A percentile compares a stretch with the other conserved stretches of the same genome.
Conservation (phyloP, 2,329 filamentous ascomycete species). For the Alternaria burnsii region DNA sequence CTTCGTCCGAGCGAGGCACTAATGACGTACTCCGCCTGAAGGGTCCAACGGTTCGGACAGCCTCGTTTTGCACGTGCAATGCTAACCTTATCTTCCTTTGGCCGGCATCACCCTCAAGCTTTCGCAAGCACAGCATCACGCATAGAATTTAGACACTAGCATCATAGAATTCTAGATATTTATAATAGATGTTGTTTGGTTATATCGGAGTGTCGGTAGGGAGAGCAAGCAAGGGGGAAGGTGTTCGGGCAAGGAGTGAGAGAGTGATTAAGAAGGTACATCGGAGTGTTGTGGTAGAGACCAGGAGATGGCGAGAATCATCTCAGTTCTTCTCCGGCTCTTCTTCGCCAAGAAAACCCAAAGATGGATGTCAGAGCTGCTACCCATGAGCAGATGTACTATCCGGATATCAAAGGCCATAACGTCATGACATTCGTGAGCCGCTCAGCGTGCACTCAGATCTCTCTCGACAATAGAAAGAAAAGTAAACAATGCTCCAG, state of each 20-base stretch:
- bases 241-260: conserved; percentile 21
- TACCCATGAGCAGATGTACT: conserved; percentile 43
- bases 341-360: conserved; percentile 28
- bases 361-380: conserved; percentile 39
- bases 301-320: conserved; percentile 21
- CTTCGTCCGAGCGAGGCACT: conserved; percentile 14
- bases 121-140: neutral
- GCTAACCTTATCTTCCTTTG: conserved; percentile 2
- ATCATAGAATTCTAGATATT: conserved; percentile 5
- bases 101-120: neutral
- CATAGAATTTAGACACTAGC: neutral
- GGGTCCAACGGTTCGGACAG: conserved; percentile 14
- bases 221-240: conserved; percentile 18
- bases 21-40: conserved; percentile 15
- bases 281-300: conserved; percentile 10
- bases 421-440: conserved; percentile 55
- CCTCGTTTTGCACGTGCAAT: conserved; percentile 13
- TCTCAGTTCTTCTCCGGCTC: conserved; percentile 22
- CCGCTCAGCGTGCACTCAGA: conserved; percentile 50
- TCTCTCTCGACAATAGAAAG: conserved; percentile 38
- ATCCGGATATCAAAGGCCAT: conserved; percentile 52
- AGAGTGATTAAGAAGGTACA: conserved; percentile 29
- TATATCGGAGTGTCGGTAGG: conserved; percentile 19
- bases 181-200: conserved; percentile 21
- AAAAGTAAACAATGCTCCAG: conserved; percentile 42